Evolutionary conservation across 1,284 basidiomycete species (phyloP), one percentile per base, ranked within the genome.

Genomic region (Puccinia triticina): DNA sequence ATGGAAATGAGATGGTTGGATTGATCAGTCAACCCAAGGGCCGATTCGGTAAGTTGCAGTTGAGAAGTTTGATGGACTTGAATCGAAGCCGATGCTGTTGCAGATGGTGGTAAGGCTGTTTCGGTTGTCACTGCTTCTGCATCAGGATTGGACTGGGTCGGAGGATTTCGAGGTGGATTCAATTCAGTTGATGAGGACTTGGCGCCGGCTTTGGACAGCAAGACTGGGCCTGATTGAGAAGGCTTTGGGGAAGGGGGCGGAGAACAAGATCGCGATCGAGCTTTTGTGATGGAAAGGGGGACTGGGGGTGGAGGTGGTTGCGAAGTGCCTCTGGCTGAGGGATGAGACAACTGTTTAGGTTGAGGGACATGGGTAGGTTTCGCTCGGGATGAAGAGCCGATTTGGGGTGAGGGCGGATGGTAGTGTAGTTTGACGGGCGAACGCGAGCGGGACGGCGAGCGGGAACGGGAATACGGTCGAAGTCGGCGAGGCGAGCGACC

Each of bases 371-470:
- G 32, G 10, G 26, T 23, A 57, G 53, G 40, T 59, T 59, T 76
- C 10, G 34, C 55, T 61, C 57, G 53, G 2, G 74, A 43, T 40
- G 40, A 46, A 26, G 40, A n/a, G 73, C 53, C 53, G 43, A 57
- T 67, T 26, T 50, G 67, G 29, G 69, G 78, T 16, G 67, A 72
- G 16, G 66, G 78, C 21, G 78, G 67, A 57, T 59, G 66, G 59
- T 80, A 80, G 46, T 72, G 78, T 29, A 80, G 53, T 71, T 73
- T 80, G 32, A 69, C 66, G 53, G 78, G 78, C 29, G 78, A 80
- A 16, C 67, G 78, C 0, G 78, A 80, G 23, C 66, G 61, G 48
- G 77, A 78, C 26, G 77, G 77, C 3, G 77, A 78, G 61, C 77
- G 77, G 29, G 75, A 77, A 61, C 75, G 75, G 29, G 77, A 78